These are phyloP conservation scores for Ambrosia trifida DNA, from an alignment of 129 eudicot species.

Conservation along the genomic window DNA sequence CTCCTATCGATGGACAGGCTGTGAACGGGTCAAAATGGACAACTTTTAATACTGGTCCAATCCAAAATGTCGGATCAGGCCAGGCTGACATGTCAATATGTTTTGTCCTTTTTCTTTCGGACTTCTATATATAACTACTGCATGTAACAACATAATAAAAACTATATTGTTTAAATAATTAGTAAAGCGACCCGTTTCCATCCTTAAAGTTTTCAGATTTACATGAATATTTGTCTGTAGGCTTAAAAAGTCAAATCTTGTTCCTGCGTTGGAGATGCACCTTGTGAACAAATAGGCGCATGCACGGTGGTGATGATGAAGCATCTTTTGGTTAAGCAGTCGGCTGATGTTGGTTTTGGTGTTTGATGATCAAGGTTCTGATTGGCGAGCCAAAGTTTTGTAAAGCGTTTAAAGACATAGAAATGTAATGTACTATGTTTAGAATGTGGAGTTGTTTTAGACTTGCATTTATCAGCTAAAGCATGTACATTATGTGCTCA, in stretches of 20 bases:
- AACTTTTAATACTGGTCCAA: neutral
- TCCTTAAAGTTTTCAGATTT: neutral
- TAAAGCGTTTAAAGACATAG: slow-evolving; percentile 4
- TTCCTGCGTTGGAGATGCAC: neutral
- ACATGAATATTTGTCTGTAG: neutral
- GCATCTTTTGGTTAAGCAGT: neutral
- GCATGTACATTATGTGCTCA: neutral
- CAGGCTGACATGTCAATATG: neutral
- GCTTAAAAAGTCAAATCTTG: neutral
- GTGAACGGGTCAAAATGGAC: neutral
- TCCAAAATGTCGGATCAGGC: neutral
- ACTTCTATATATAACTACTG: neutral
- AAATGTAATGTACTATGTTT: slow-evolving; percentile 12
- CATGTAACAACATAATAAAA: neutral
- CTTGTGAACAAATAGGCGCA: neutral
- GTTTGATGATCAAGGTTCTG: slow-evolving; percentile 2
- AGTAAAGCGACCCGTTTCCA: neutral
- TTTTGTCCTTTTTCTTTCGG: neutral
- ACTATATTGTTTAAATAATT: neutral
- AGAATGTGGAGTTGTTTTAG: neutral
- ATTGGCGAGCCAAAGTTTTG: slow-evolving; percentile 24
- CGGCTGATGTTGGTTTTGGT: neutral
- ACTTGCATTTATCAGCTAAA: neutral
- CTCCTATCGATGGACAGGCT: neutral
- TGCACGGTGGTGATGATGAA: neutral